Percentiles rank a stretch among this genome's conserved stretches.
These are phyloP conservation scores for Salix brachista DNA, from an alignment of 345 rosid genomes.

Conservation along the genomic window DNA sequence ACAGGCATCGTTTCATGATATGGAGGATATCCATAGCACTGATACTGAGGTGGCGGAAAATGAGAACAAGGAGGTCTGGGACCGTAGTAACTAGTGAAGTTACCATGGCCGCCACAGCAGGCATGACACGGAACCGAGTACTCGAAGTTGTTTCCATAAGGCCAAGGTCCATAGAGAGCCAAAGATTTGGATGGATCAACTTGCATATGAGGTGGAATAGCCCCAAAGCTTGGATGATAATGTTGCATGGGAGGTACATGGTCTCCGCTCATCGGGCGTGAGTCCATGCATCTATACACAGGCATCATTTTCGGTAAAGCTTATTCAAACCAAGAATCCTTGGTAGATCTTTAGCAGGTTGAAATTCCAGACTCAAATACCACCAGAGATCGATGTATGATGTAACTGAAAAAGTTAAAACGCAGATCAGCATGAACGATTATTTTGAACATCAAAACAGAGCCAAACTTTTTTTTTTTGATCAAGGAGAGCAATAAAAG, in stretches of 20 bases:
- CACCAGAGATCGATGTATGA: neutral
- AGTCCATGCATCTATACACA: slow-evolving; percentile 26
- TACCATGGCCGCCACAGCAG: slow-evolving; percentile 30
- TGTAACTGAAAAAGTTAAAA: neutral
- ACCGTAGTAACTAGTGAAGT: slow-evolving; percentile 29
- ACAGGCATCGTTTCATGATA: slow-evolving; percentile 22
- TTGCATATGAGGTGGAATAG: slow-evolving; percentile 26
- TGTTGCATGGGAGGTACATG: slow-evolving; percentile 23
- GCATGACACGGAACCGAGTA: slow-evolving; percentile 31
- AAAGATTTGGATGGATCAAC: slow-evolving; percentile 22
- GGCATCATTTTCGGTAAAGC: slow-evolving; percentile 41
- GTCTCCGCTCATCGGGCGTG: slow-evolving; percentile 27
- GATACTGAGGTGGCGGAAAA: slow-evolving; percentile 22
- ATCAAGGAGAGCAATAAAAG: no score
- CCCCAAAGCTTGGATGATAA: slow-evolving; percentile 29
- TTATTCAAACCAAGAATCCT: neutral
- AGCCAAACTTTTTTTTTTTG: no score
- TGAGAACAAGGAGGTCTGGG: slow-evolving; percentile 29
- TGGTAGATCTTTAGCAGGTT: neutral
- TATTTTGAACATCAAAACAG: no score
- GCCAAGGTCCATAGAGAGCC: slow-evolving; percentile 30
- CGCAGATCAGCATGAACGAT: no score
- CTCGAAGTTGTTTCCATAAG: slow-evolving; percentile 18
- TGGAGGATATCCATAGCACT: slow-evolving; percentile 27
- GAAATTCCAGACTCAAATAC: neutral